Base-by-base conservation (phyloP, 257 asterid species). In the Verbena officinalis region DNA sequence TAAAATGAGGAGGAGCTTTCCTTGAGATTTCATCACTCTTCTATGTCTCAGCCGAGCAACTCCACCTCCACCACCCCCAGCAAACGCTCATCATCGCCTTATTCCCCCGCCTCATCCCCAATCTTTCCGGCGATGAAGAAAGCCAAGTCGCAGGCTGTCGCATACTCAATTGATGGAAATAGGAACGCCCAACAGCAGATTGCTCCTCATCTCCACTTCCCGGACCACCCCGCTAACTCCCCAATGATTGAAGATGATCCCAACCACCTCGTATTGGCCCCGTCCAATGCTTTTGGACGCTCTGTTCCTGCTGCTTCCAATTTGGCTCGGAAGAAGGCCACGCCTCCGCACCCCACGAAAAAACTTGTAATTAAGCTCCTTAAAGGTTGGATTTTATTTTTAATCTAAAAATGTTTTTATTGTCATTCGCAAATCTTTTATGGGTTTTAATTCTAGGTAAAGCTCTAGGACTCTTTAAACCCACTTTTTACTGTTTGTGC, bases 321-420 rank as follows among this genome's bases (percentile, higher is more conserved):
- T 82, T 78, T 86, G 77, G 63, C 86, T 1, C 74, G 95, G 69
- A 91, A 88, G 80, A 91, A 91, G 56, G 86, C 95, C 12, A 81
- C 84, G 60, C 93, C 84, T 64, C 89, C 96, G 3, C 98, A 80
- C 77, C 96, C 98, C 0, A 70, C 89, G 11, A 91, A 91, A 68
- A 91, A 81, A 66, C 86, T 91, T 22, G 95, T 91, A 30, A 91
- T 91, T 81, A 91, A 84, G 81, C 91, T 86, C 59, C 55, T 62
- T 51, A 90, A 88, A 90, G 97, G 97, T 90, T 65, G 10, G n/a
- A 15, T 19, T 40, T 11, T 4, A n/a, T n/a, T n/a, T n/a, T n/a
- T n/a, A n/a, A n/a, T n/a, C n/a, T n/a, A n/a, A n/a, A n/a, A n/a
- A n/a, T n/a, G n/a, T n/a, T n/a, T 55, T 27, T 9, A 55, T 14